Base-by-base conservation (phyloP, 306 rosid genomes). In the Begonia masoniana region DNA sequence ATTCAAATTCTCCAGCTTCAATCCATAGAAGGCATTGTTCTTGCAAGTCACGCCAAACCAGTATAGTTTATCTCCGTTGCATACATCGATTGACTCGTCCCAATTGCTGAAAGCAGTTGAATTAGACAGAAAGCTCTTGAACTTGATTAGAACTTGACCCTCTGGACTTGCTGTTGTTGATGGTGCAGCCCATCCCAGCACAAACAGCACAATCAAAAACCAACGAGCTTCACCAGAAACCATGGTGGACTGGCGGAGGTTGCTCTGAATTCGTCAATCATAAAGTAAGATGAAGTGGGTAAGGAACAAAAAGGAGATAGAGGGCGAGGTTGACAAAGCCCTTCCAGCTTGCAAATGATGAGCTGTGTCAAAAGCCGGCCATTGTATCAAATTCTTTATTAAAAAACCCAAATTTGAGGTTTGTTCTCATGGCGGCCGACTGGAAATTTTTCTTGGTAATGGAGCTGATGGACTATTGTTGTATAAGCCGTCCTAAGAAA, bases 1-100 rank as follows among this genome's bases (percentile, higher is more conserved):
- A 41, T 78, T 76, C 92, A 86, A 74, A n/a, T 60, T 56, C 47
- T 83, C 81, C 7, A 91, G 74, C 35, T 39, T 43, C 61, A 91
- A 41, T 4, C 81, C 83, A 13, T 19, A 53, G 5, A 74, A 36
- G 15, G 0, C 60, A 0, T 52, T 65, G 5, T 70, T 5, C 13
- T 3, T 2, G 56, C 99, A 91, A 47, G 51, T 9, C 47, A 91
- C 1, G 26, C 96, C 96, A n/a, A 8, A 7, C 99, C 96, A 91
- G 12, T 16, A 10, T 36, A 13, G 51, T 0, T 0, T 1, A 46
- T 15, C 19, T n/a, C 47, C 50, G 10, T 23, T 42, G 68, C 94
- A 85, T 3, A 80, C 5, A 13, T 2, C 2, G 8, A 15, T 47
- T 12, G 80, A 54, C 10, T 19, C 5, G 4, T 63, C 23, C 63